These are phyloP conservation scores for Fusarium virguliforme DNA, from an alignment of 2,329 filamentous ascomycete species.

Conservation along the genomic window DNA sequence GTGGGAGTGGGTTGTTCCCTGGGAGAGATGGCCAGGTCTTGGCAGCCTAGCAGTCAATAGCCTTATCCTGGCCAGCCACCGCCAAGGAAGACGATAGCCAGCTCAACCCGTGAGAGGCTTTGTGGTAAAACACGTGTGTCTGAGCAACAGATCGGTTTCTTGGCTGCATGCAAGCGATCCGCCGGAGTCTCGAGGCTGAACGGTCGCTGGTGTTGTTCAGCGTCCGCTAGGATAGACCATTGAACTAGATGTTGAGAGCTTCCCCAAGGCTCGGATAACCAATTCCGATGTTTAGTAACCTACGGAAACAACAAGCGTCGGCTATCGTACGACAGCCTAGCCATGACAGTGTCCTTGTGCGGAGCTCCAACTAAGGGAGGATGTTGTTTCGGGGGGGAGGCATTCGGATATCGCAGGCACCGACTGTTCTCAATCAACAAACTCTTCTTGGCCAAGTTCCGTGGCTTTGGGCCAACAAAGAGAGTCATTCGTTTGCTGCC, in stretches of 20 bases:
- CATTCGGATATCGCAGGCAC: not conserved
- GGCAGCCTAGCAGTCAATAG: conserved; percentile 1
- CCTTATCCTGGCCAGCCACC: not conserved
- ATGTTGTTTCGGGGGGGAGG: not conserved
- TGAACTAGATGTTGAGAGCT: not conserved
- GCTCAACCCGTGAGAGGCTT: not conserved
- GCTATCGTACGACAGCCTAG: not conserved
- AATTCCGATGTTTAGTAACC: not conserved
- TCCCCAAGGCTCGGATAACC: not conserved
- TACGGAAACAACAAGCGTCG: no score
- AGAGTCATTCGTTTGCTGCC: not conserved
- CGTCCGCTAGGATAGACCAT: not conserved
- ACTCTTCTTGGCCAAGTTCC: not conserved
- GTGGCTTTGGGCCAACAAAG: no score
- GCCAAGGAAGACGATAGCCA: not conserved
- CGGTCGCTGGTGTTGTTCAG: not conserved
- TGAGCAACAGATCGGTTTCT: not conserved
- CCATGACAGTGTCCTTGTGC: not conserved
- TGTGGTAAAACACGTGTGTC: not conserved
- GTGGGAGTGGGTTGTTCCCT: not conserved
- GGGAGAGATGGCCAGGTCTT: not conserved
- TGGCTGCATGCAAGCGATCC: not conserved
- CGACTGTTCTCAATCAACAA: not conserved
- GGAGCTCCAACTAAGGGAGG: not conserved
- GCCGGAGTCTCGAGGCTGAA: not conserved